phyloP scores from a whole-genome alignment of 2,329 filamentous ascomycete genomes.

The Ascosphaera apis region DNA sequence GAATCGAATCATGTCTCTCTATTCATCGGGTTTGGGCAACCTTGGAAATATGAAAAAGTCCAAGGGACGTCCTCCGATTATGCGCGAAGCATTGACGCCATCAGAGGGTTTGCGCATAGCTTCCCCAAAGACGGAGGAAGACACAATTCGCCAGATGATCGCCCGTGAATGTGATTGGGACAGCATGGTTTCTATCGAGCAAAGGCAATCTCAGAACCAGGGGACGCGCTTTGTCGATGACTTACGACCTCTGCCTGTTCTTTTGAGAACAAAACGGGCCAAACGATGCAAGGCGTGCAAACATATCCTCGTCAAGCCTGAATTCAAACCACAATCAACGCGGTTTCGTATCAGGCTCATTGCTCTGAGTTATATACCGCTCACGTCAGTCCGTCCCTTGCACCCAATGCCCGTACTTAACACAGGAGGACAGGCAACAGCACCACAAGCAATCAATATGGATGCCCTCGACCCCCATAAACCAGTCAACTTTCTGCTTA shows the following conservation, averaged over 20 bases:
- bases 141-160: constrained; percentile 36
- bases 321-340: constrained; percentile 69
- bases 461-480: constrained; percentile 25
- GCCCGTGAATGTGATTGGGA: constrained; percentile 34
- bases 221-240: constrained; percentile 43
- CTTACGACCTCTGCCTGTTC: constrained; percentile 57
- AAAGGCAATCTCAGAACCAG: constrained; percentile 27
- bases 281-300: constrained; percentile 84
- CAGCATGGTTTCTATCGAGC: constrained; percentile 32
- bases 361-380: constrained; percentile 70
- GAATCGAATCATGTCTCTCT: constrained; percentile 76
- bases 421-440: constrained; percentile 11
- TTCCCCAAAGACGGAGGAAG: constrained; percentile 34
- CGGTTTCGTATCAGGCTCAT: constrained; percentile 84
- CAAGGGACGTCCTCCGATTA: constrained; percentile 43
- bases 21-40: constrained; percentile 39
- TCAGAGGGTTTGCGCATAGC: constrained; percentile 49
- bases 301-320: constrained; percentile 86
- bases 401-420: constrained; percentile 19
- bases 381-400: constrained; percentile 42
- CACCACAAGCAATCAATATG: constrained; percentile 18
- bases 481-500: constrained; percentile 59
- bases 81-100: constrained; percentile 53
- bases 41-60: constrained; percentile 34
- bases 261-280: constrained; percentile 74